Evolutionary conservation across 192 early-diverging fungal genomes (phyloP).

Genomic region (Geosiphon pyriformis): DNA sequence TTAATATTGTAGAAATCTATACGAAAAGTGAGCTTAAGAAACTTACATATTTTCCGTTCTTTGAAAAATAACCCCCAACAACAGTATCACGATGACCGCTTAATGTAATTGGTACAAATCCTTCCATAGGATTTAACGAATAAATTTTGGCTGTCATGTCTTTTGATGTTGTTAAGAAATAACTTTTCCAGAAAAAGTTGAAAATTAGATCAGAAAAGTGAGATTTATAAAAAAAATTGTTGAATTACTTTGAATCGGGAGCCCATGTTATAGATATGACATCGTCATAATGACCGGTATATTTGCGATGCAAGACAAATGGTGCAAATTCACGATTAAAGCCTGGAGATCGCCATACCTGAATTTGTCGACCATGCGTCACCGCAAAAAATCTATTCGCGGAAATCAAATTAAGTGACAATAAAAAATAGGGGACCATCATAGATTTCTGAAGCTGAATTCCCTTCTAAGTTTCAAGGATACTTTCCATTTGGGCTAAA

Average conservation of each 20-base stretch:
- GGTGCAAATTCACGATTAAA: slow-evolving; percentile 89
- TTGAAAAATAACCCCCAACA: slow-evolving; percentile 77
- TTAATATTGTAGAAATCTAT: background rate
- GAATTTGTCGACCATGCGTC: slow-evolving; percentile 74
- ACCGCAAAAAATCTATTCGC: slow-evolving; percentile 68
- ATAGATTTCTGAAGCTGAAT: background rate
- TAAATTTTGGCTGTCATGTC: slow-evolving; percentile 81
- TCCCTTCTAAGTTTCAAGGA: background rate
- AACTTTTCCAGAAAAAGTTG: slow-evolving; percentile 25
- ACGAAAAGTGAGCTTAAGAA: background rate
- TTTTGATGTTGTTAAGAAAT: slow-evolving; percentile 56
- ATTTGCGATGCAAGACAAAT: slow-evolving; percentile 76
- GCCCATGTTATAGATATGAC: slow-evolving; percentile 82
- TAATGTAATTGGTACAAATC: slow-evolving; percentile 67
- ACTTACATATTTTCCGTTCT: slow-evolving; percentile 47
- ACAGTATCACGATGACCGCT: slow-evolving; percentile 83
- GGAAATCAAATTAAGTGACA: background rate
- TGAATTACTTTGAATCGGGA: slow-evolving; percentile 67
- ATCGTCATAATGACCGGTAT: slow-evolving; percentile 82
- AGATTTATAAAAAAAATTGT: background rate
- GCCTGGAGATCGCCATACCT: slow-evolving; percentile 92
- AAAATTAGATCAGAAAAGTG: background rate
- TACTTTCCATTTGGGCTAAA: slow-evolving; percentile 90
- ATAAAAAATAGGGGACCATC: background rate
- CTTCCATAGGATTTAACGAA: slow-evolving; percentile 63